Conservation (phyloP, 495 filamentous ascomycete species). For the Neohortaea acidophila region DNA sequence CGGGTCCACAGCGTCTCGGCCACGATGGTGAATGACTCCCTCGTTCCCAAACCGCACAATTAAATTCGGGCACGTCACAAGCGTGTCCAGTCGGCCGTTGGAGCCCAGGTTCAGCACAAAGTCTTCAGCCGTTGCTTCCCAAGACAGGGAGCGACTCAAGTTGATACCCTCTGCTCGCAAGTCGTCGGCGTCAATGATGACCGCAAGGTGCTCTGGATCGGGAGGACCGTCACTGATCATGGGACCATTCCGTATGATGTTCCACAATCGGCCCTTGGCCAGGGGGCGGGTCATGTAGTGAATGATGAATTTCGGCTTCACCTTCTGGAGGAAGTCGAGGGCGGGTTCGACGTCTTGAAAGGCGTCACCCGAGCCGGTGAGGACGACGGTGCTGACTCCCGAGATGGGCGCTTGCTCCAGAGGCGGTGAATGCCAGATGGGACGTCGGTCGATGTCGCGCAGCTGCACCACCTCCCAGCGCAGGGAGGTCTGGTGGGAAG, state of each 20-base stretch:
- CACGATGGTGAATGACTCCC: slow-evolving; percentile 18
- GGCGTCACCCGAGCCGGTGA: slow-evolving; percentile 15
- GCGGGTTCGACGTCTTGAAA: slow-evolving; percentile 17
- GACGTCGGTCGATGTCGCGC: slow-evolving; percentile 4
- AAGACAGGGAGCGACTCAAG: slow-evolving; percentile 15
- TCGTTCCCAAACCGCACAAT: slow-evolving; percentile 17
- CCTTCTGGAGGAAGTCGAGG: slow-evolving; percentile 15
- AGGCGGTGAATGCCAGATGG: slow-evolving; percentile 11
- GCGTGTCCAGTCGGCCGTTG: slow-evolving; percentile 17
- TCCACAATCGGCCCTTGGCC: slow-evolving; percentile 15
- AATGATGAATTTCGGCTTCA: slow-evolving; percentile 15
- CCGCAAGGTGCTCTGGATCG: slow-evolving; percentile 12
- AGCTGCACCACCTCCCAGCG: not conserved
- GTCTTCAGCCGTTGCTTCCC: slow-evolving; percentile 19
- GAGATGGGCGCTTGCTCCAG: not conserved
- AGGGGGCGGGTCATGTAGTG: slow-evolving; percentile 18
- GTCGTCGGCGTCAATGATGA: slow-evolving; percentile 18
- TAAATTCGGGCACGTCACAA: slow-evolving; percentile 18
- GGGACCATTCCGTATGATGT: slow-evolving; percentile 16
- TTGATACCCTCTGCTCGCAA: slow-evolving; percentile 17
- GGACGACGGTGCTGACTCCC: slow-evolving; percentile 9
- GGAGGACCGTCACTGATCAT: slow-evolving; percentile 13
- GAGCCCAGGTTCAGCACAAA: slow-evolving; percentile 18
- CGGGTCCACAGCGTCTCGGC: slow-evolving; percentile 14
- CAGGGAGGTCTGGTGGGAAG: not conserved